A percentile compares a stretch with the other conserved stretches of the same genome.
Conservation (phyloP, 495 filamentous ascomycete species). For the Darksidea phi region DNA sequence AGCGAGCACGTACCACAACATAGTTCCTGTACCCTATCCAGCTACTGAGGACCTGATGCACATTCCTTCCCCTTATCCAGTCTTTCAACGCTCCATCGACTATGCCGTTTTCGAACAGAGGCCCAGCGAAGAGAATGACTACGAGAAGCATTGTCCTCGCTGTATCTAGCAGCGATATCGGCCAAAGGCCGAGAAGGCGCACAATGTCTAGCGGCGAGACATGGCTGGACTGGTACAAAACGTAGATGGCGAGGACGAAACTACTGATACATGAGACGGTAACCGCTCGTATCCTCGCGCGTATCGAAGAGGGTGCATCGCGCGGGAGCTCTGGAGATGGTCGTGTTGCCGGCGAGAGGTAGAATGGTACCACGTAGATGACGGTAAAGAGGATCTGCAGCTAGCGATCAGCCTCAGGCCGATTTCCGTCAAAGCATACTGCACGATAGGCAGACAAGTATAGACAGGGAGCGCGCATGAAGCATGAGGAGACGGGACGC, state of each 20-base stretch:
- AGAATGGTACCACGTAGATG: conserved; percentile 89
- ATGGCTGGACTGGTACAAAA: conserved; percentile 54
- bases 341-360: conserved; percentile 73
- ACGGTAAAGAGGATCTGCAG: conserved; percentile 70
- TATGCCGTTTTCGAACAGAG: conserved; percentile 73
- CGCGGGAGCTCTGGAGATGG: conserved; percentile 79
- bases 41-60: conserved; percentile 35
- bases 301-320: conserved; percentile 87
- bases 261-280: conserved; percentile 64
- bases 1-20: conserved; percentile 54
- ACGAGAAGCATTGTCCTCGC: conserved; percentile 62
- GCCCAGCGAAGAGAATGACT: conserved; percentile 76
- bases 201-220: conserved; percentile 54
- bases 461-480: conserved; percentile 25
- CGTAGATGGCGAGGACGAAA: conserved; percentile 58
- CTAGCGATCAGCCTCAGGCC: conserved; percentile 9
- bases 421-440: conserved; percentile 6
- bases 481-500: conserved; percentile 38
- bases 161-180: conserved; percentile 63
- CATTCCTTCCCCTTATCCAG: conserved; percentile 51
- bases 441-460: conserved; percentile 26
- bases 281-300: conserved; percentile 77
- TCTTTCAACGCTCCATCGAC: conserved; percentile 68
- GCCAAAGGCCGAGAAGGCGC: conserved; percentile 73
- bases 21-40: conserved; percentile 61